These are phyloP conservation scores for Acacia confusa DNA, from an alignment of 306 rosid species.

Conservation along the genomic window DNA sequence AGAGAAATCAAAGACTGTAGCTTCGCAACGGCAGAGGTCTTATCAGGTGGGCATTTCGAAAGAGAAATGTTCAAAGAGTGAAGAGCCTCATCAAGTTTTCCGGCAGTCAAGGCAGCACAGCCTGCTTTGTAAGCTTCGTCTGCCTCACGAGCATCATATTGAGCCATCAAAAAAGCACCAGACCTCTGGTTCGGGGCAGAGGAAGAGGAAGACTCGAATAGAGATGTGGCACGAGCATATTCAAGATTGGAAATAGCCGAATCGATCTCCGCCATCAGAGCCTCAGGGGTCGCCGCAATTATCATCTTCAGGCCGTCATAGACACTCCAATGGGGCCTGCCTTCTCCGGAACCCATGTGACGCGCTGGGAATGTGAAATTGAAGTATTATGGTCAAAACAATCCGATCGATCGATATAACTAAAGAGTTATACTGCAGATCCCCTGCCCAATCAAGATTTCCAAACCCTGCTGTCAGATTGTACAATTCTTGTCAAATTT, in stretches of 20 bases:
- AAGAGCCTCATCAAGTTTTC: slow-evolving; percentile 77
- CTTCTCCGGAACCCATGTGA: slow-evolving; percentile 43
- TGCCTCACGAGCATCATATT: slow-evolving; percentile 61
- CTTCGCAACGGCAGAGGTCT: slow-evolving; percentile 62
- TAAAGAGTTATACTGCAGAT: neutral
- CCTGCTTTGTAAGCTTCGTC: slow-evolving; percentile 86
- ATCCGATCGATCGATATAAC: neutral
- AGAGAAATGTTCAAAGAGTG: slow-evolving; percentile 61
- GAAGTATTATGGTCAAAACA: neutral
- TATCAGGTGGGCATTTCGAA: slow-evolving; percentile 73
- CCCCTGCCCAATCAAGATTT: neutral
- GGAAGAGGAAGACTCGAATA: slow-evolving; percentile 40
- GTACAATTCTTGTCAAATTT: neutral
- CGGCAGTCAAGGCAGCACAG: slow-evolving; percentile 78
- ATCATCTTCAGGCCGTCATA: slow-evolving; percentile 65
- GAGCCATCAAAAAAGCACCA: slow-evolving; percentile 20
- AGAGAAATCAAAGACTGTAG: slow-evolving; percentile 73
- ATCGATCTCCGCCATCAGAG: slow-evolving; percentile 76
- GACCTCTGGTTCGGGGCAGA: slow-evolving; percentile 1
- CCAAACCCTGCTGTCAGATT: neutral
- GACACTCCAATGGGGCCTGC: slow-evolving; percentile 56
- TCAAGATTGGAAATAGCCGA: slow-evolving; percentile 79
- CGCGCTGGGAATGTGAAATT: neutral
- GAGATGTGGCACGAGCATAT: slow-evolving; percentile 57
- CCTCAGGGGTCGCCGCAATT: slow-evolving; percentile 73